A percentile compares a stretch with the other conserved stretches of the same genome.
These are phyloP conservation scores for Cudoniella acicularis DNA, from an alignment of 495 filamentous ascomycete species.

Conservation along the genomic window DNA sequence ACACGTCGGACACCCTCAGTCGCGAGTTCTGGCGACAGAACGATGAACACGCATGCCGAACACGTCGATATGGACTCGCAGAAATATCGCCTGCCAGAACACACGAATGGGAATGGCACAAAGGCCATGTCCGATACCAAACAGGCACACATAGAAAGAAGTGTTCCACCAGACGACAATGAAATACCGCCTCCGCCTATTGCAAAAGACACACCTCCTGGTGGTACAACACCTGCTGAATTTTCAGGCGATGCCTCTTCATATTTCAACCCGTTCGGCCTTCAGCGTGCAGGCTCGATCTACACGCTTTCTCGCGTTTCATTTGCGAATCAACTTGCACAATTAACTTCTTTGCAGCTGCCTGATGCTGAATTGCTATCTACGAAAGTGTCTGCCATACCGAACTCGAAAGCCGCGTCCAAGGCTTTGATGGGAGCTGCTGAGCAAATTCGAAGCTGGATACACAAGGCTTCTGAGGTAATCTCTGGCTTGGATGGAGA, in stretches of 20 bases:
- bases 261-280: slow-evolving; percentile 50
- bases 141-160: slow-evolving; percentile 48
- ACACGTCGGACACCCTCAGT: slow-evolving; percentile 15
- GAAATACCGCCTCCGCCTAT: slow-evolving; percentile 35
- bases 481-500: slow-evolving; percentile 82
- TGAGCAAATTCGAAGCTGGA: slow-evolving; percentile 89
- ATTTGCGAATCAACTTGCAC: slow-evolving; percentile 85
- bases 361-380: slow-evolving; percentile 79
- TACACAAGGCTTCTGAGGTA: slow-evolving; percentile 82
- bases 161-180: slow-evolving; percentile 31
- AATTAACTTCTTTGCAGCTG: slow-evolving; percentile 78
- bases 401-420: slow-evolving; percentile 73
- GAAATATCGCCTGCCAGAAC: slow-evolving; percentile 62
- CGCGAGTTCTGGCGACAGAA: slow-evolving; percentile 14
- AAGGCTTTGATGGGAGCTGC: slow-evolving; percentile 75
- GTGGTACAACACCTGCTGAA: slow-evolving; percentile 28
- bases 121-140: slow-evolving; percentile 50
- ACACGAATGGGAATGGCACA: slow-evolving; percentile 56
- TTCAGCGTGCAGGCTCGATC: slow-evolving; percentile 69
- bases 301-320: slow-evolving; percentile 87
- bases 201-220: slow-evolving; percentile 44
- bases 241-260: slow-evolving; percentile 37
- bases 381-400: slow-evolving; percentile 74
- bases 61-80: slow-evolving; percentile 55
- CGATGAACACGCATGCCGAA: slow-evolving; percentile 16